Percentiles rank a stretch among this genome's conserved stretches.
Conservation (phyloP, 169 alveolate genomes). For the Eimeria falciformis region DNA sequence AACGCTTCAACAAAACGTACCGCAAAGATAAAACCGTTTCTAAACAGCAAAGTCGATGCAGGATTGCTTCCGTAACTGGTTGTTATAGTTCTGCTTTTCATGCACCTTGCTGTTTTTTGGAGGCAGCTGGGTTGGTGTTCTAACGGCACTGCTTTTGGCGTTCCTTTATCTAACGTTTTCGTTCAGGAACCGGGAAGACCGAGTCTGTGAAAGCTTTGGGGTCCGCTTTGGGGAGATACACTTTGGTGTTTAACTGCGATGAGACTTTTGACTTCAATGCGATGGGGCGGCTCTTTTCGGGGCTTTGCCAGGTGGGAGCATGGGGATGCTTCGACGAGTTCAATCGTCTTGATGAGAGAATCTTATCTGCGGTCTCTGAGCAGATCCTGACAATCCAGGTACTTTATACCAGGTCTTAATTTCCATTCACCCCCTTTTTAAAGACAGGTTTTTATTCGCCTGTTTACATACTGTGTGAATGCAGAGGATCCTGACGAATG, state of each 20-base stretch:
- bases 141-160: neutral
- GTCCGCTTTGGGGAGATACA: slow-evolving; percentile 95
- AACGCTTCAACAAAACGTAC: no score
- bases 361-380: slow-evolving; percentile 94
- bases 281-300: slow-evolving; percentile 96
- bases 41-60: no score
- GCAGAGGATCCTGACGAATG: neutral
- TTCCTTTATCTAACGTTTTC: neutral
- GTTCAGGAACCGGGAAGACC: slow-evolving; percentile 99
- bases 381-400: slow-evolving; percentile 91
- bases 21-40: no score
- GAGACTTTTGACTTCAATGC: slow-evolving; percentile 98
- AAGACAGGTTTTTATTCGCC: neutral
- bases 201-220: slow-evolving; percentile 99
- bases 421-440: no score
- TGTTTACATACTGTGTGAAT: neutral
- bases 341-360: slow-evolving; percentile 95
- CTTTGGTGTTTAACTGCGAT: slow-evolving; percentile 98
- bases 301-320: slow-evolving; percentile 96
- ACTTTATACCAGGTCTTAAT: no score
- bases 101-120: no score
- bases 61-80: no score
- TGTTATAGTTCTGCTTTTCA: no score
- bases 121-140: no score
- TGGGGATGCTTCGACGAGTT: slow-evolving; percentile 99